Evolutionary conservation across 108 stramenopile species (phyloP).

Genomic region (Asterionellopsis glacialis): DNA sequence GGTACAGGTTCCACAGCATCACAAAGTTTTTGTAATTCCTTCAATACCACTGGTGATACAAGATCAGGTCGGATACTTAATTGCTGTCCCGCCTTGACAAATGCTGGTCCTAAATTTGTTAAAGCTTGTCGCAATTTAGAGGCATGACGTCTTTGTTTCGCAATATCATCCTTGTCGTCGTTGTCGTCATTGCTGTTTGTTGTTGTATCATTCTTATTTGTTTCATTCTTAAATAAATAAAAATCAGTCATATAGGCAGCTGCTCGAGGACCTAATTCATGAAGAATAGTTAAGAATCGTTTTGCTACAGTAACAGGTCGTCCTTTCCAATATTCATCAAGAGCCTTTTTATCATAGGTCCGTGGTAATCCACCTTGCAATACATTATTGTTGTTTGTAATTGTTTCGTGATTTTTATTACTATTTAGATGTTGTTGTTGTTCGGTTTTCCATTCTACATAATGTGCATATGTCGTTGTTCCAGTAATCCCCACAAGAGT

Average conservation of each 20-base stretch:
- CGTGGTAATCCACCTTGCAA: slow-evolving; percentile 23
- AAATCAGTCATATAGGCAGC: slow-evolving; percentile 29
- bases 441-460: background rate
- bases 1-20: slow-evolving; percentile 90
- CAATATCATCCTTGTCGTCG: slow-evolving; percentile 2
- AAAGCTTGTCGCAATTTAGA: slow-evolving; percentile 48
- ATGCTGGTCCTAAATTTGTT: slow-evolving; percentile 90
- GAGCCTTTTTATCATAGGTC: slow-evolving; percentile 49
- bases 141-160: slow-evolving; percentile 33
- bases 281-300: slow-evolving; percentile 40
- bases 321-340: slow-evolving; percentile 58
- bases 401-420: too few relatives aligned
- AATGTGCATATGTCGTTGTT: background rate
- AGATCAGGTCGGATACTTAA: slow-evolving; percentile 86
- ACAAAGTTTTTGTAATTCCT: slow-evolving; percentile 87
- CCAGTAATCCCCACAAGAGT: background rate
- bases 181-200: slow-evolving; percentile 25
- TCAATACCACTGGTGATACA: slow-evolving; percentile 75
- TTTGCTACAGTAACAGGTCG: slow-evolving; percentile 58
- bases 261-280: slow-evolving; percentile 48
- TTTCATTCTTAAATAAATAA: slow-evolving; percentile 15
- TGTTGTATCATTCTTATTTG: background rate
- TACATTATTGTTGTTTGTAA: too few relatives aligned
- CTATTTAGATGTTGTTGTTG: background rate
- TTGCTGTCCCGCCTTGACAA: slow-evolving; percentile 88